These are phyloP conservation scores for Colletotrichum eremochloae DNA, from an alignment of 2,329 filamentous ascomycete genomes.

Conservation along the genomic window DNA sequence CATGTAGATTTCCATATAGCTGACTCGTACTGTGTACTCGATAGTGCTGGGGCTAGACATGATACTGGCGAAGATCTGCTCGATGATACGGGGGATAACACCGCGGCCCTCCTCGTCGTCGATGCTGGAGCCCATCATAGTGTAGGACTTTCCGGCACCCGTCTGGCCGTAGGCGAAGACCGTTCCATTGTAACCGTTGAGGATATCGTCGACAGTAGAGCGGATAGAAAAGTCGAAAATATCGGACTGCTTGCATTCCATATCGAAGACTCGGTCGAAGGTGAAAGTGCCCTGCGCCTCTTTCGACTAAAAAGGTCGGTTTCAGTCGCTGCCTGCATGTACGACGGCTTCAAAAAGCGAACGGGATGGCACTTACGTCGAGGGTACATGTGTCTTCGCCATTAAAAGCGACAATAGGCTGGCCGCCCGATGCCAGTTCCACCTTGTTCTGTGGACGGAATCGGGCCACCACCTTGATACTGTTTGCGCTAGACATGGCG, in stretches of 20 bases:
- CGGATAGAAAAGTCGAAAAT: slow-evolving; percentile 99
- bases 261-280: slow-evolving; percentile 97
- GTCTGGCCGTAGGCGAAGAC: slow-evolving; percentile 99
- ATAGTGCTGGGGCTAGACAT: slow-evolving; percentile 92
- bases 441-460: slow-evolving; percentile 97
- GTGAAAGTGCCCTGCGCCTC: slow-evolving; percentile 91
- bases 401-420: slow-evolving; percentile 91
- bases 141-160: slow-evolving; percentile 98
- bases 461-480: slow-evolving; percentile 92
- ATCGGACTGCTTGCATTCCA: slow-evolving; percentile 89
- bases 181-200: slow-evolving; percentile 99
- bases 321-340: slow-evolving; percentile 26
- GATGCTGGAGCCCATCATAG: slow-evolving; percentile 98
- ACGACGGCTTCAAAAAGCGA: not conserved
- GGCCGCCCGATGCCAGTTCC: slow-evolving; percentile 89
- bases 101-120: slow-evolving; percentile 89
- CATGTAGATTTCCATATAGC: slow-evolving; percentile 99
- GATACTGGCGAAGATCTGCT: slow-evolving; percentile 98
- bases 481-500: slow-evolving; percentile 71
- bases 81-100: slow-evolving; percentile 96
- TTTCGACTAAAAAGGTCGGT: slow-evolving; percentile 71
- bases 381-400: slow-evolving; percentile 89
- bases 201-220: slow-evolving; percentile 95
- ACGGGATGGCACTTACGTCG: slow-evolving; percentile 71
- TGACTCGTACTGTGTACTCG: slow-evolving; percentile 98